A percentile compares a stretch with the other conserved stretches of the same genome.
Evolutionary conservation across 257 asterid genomes (phyloP).

Genomic region (Scutellaria galericulata): DNA sequence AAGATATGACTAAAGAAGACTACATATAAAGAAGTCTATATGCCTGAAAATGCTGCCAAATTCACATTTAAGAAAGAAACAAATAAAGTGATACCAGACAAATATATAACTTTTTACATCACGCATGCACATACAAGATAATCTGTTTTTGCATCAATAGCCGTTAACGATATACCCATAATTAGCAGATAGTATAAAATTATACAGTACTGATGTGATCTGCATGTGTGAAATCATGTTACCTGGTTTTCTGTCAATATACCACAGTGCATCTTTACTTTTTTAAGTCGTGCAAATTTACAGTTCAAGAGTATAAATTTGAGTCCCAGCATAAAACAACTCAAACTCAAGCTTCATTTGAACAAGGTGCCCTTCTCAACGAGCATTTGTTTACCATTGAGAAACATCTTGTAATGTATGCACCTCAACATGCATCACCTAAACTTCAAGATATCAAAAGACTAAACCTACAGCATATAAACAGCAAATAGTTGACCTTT

Average conservation of each 20-base stretch:
- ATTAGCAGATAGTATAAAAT: background rate
- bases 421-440: conserved; percentile 27
- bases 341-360: background rate
- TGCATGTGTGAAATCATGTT: conserved; percentile 22
- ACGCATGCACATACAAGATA: background rate
- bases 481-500: conserved; percentile 17
- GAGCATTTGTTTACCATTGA: conserved; percentile 5
- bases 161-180: background rate
- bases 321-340: conserved; percentile 25
- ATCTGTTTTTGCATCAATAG: conserved; percentile 1
- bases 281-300: conserved; percentile 14
- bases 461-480: conserved; percentile 7
- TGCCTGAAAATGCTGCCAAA: conserved; percentile 19
- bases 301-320: conserved; percentile 18
- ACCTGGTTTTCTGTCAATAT: conserved; percentile 12
- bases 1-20: conserved; percentile 24
- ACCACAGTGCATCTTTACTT: background rate
- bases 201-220: background rate
- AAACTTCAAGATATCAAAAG: conserved; percentile 29
- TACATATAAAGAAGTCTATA: background rate
- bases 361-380: conserved; percentile 15
- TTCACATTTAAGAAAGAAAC: conserved; percentile 25
- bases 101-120: conserved; percentile 7
- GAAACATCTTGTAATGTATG: conserved; percentile 15
- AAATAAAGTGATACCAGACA: conserved; percentile 16